Evolutionary conservation across 257 asterid genomes (phyloP), one percentile per base, ranked within the genome.

Genomic region (Gynochthodes officinalis): DNA sequence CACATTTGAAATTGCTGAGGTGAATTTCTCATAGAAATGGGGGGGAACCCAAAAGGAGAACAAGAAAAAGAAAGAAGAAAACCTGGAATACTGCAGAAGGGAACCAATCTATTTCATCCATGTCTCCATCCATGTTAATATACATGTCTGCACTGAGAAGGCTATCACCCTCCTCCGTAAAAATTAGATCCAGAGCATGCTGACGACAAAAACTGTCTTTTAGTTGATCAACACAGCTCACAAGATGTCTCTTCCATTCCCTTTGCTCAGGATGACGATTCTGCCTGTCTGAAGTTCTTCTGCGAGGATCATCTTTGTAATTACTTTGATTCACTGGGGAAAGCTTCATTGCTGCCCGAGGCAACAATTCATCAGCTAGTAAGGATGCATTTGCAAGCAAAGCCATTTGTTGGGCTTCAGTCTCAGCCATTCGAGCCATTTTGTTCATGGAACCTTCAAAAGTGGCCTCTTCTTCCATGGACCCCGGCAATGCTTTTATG

Each of bases 1-100:
- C 7, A 2, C 30, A 35, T 6, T 27, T 16, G 21, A 63, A 11
- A n/a, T 8, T 18, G 4, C 25, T 5, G 44, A 43, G 25, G 25
- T 27, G 50, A 14, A 3, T 48, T 32, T 37, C n/a, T 32, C 27
- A 43, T 27, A 35, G n/a, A 55, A 23, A n/a, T 30, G 40, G 61
- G 23, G 35, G 27, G 1, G 15, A 27, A 46, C 43, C 7, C 1
- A 58, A 30, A 64, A 54, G 46, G 23, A 33, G 60, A 5, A 30
- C 1, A 25, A 11, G 70, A 60, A 37, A 72, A 62, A 63, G 43
- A 65, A 43, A 60, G 79, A 74, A 59, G 63, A 72, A 71, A 83
- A 95, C 99, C 98, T 92, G 99, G 85, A 95, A 95, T 81, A 95
- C 84, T 68, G 89, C 83, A 81, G 99, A 86, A 76, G 99, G 99